These are phyloP conservation scores for Cucurbita argyrosperma DNA, from an alignment of 306 rosid species.

Conservation along the genomic window DNA sequence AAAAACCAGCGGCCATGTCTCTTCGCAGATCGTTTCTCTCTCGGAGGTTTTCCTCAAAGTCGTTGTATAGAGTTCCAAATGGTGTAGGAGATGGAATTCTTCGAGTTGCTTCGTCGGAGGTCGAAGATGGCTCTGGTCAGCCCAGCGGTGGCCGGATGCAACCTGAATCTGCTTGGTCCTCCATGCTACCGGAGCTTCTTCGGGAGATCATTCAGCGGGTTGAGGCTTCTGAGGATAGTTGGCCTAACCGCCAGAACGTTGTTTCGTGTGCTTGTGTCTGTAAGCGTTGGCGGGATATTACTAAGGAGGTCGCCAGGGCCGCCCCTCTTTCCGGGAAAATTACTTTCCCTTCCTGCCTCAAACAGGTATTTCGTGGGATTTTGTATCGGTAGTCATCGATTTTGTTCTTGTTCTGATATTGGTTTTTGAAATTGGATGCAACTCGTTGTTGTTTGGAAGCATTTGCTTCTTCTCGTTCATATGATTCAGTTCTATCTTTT, in stretches of 20 bases:
- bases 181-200: slow-evolving; percentile 78
- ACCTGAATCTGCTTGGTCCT: slow-evolving; percentile 41
- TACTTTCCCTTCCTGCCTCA: slow-evolving; percentile 91
- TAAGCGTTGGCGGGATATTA: slow-evolving; percentile 77
- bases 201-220: slow-evolving; percentile 64
- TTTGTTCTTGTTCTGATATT: neutral
- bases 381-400: too few relatives aligned
- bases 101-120: neutral
- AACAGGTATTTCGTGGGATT: slow-evolving; percentile 39
- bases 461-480: neutral
- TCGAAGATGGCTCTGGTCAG: slow-evolving; percentile 3
- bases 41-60: slow-evolving; percentile 65
- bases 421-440: neutral
- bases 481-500: neutral
- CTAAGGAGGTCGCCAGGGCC: slow-evolving; percentile 48
- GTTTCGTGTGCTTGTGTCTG: slow-evolving; percentile 88
- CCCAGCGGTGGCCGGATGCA: slow-evolving; percentile 5
- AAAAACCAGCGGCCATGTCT: slow-evolving; percentile 31
- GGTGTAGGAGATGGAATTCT: neutral
- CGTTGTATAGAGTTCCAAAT: slow-evolving; percentile 40
- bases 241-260: slow-evolving; percentile 78
- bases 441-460: neutral
- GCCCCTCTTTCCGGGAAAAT: slow-evolving; percentile 47
- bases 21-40: slow-evolving; percentile 48
- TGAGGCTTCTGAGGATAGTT: slow-evolving; percentile 53